A percentile compares a stretch with the other conserved stretches of the same genome.
Conservation (phyloP, 2,329 filamentous ascomycete species). For the Venturia effusa region DNA sequence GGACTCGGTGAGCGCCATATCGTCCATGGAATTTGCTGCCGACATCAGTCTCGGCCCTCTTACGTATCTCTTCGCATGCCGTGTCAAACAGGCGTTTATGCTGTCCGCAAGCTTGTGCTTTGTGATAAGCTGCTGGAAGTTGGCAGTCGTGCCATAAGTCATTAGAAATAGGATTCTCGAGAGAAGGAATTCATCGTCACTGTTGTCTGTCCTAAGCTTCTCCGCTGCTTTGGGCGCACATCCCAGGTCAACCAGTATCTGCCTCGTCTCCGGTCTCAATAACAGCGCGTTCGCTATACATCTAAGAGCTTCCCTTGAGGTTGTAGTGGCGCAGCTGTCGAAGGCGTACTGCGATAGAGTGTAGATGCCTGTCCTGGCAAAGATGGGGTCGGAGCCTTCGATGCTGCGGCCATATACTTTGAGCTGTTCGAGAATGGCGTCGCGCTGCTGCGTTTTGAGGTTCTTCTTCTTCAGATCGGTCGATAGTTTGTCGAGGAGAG, state of each 20-base stretch:
- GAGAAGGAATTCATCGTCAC: slow-evolving; percentile 77
- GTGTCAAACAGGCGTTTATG: slow-evolving; percentile 44
- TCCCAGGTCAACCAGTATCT: slow-evolving; percentile 61
- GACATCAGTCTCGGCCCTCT: slow-evolving; percentile 23
- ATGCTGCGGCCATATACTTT: slow-evolving; percentile 71
- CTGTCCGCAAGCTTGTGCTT: slow-evolving; percentile 56
- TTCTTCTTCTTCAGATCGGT: slow-evolving; percentile 50
- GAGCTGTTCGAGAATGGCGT: slow-evolving; percentile 48
- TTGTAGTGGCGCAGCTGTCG: slow-evolving; percentile 47
- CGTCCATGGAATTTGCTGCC: slow-evolving; percentile 50
- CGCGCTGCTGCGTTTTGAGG: slow-evolving; percentile 49
- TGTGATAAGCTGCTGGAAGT: slow-evolving; percentile 55
- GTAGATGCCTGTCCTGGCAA: slow-evolving; percentile 65
- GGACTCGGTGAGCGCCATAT: slow-evolving; percentile 73
- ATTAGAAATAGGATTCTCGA: slow-evolving; percentile 71
- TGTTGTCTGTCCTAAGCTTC: slow-evolving; percentile 58
- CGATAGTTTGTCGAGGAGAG: slow-evolving; percentile 50
- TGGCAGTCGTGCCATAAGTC: slow-evolving; percentile 61
- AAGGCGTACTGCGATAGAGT: slow-evolving; percentile 66
- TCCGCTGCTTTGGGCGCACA: slow-evolving; percentile 58
- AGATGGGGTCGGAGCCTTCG: slow-evolving; percentile 67
- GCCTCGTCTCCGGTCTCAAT: slow-evolving; percentile 55
- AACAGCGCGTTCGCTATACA: slow-evolving; percentile 80
- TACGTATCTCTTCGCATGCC: slow-evolving; percentile 53
- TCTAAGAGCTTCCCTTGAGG: slow-evolving; percentile 62